Percentiles rank a stretch among this genome's conserved stretches.
phyloP scores from a whole-genome alignment of 176 grass and related monocot genomes.

The Paspalum vaginatum region DNA sequence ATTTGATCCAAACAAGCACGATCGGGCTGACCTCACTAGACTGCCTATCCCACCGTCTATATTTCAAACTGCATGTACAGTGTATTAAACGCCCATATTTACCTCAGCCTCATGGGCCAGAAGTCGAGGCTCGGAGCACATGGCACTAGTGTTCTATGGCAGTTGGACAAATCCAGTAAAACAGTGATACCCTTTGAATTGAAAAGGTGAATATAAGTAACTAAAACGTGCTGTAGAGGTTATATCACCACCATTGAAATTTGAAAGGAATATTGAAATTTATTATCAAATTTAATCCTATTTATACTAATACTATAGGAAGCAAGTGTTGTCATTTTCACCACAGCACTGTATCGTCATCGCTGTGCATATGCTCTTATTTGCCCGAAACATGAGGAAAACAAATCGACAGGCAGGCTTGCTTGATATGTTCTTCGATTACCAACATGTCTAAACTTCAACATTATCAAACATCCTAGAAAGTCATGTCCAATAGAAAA shows the following conservation, averaged over 20 bases:
- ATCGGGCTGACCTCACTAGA: not conserved
- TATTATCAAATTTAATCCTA: not conserved
- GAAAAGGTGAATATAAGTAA: not conserved
- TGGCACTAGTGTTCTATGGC: not conserved
- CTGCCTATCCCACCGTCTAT: too few relatives aligned
- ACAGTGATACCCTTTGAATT: not conserved
- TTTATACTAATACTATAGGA: not conserved
- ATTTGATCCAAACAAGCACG: not conserved
- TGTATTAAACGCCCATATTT: too few relatives aligned
- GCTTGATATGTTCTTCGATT: not conserved
- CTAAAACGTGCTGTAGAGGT: not conserved
- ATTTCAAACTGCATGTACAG: too few relatives aligned
- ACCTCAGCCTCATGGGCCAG: too few relatives aligned
- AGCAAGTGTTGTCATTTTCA: not conserved
- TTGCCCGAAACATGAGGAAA: not conserved
- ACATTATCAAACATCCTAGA: slow-evolving; percentile 4
- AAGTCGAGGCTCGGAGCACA: not conserved
- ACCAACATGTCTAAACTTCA: not conserved
- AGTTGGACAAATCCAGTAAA: not conserved
- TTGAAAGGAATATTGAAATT: not conserved
- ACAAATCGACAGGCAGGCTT: not conserved
- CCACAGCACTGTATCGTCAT: not conserved
- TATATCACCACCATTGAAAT: not conserved
- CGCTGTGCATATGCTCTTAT: not conserved
- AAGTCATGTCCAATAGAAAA: not conserved